Percentiles rank a stretch among this genome's conserved stretches.
Evolutionary conservation across 1,284 basidiomycete genomes (phyloP).

Genomic region (Microbotryomycetes sp.): DNA sequence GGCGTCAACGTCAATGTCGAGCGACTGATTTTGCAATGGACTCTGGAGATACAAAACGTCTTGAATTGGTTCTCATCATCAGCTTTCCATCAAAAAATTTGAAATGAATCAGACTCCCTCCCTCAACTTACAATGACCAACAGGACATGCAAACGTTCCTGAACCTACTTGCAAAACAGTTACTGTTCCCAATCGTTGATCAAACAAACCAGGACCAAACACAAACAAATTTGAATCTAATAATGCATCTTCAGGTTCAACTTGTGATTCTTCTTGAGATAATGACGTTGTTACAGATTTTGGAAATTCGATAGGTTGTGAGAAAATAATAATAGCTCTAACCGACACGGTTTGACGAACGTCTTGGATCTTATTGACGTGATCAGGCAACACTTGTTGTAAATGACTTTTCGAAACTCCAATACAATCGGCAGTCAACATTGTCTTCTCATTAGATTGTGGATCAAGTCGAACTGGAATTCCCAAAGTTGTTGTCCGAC

Average conservation of each 20-base stretch:
- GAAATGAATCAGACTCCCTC: conserved; percentile 1
- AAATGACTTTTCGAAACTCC: conserved; percentile 49
- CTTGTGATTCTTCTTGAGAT: conserved; percentile 31
- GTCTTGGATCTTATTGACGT: too few species aligned
- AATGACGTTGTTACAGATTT: conserved; percentile 36
- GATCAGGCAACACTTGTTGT: conserved; percentile 44
- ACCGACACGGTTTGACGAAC: conserved; percentile 44
- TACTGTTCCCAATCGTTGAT: conserved; percentile 54
- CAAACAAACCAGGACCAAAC: conserved; percentile 65
- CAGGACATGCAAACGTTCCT: conserved; percentile 75
- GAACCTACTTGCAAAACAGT: conserved; percentile 71
- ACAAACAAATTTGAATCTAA: conserved; percentile 52
- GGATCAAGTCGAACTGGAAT: conserved; percentile 30
- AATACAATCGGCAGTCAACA: conserved; percentile 47
- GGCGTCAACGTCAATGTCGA: not conserved
- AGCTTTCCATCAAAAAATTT: conserved; percentile 16
- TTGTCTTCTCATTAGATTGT: conserved; percentile 43
- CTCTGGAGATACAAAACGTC: conserved; percentile 45
- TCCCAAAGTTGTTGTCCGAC: conserved; percentile 10
- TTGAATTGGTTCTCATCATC: conserved; percentile 17
- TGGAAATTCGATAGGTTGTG: conserved; percentile 48
- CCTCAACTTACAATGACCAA: conserved; percentile 62
- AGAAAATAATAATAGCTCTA: conserved; percentile 62
- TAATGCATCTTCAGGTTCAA: conserved; percentile 34
- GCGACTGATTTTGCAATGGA: conserved; percentile 15